Evolutionary conservation across 1,139 yeast species (phyloP).

Genomic region (Suhomyces chickasaworum): DNA sequence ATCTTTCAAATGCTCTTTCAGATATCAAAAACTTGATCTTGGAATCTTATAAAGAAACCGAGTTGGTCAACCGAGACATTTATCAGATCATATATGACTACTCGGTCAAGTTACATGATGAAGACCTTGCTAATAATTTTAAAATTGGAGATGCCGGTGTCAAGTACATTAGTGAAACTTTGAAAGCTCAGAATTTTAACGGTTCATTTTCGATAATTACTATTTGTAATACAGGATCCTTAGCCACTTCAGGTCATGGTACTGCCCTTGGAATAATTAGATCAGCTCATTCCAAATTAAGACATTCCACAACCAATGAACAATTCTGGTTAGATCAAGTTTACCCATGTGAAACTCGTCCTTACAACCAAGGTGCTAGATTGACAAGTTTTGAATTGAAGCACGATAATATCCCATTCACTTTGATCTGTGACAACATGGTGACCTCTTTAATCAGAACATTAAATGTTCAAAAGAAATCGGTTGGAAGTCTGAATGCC

Average conservation of each 20-base stretch:
- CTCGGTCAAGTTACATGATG: constrained; percentile 63
- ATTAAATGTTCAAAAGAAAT: constrained; percentile 22
- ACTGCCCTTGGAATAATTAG: constrained; percentile 93
- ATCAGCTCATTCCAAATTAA: constrained; percentile 55
- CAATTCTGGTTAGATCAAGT: constrained; percentile 61
- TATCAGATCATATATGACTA: constrained; percentile 48
- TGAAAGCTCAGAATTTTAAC: constrained; percentile 50
- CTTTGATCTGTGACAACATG: constrained; percentile 90
- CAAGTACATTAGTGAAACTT: constrained; percentile 55
- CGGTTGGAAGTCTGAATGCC: constrained; percentile 32
- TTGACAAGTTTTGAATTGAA: constrained; percentile 88
- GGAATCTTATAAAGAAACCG: constrained; percentile 18
- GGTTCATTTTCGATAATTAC: constrained; percentile 83
- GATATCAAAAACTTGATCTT: constrained; percentile 51
- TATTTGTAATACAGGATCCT: constrained; percentile 82
- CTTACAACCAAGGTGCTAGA: constrained; percentile 95
- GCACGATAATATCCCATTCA: constrained; percentile 83
- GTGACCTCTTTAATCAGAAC: constrained; percentile 68
- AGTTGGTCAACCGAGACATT: constrained; percentile 29
- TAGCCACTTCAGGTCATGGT: constrained; percentile 97
- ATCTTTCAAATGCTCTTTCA: constrained; percentile 74
- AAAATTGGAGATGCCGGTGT: constrained; percentile 83
- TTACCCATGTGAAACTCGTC: constrained; percentile 91
- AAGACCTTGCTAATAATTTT: constrained; percentile 75
- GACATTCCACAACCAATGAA: constrained; percentile 22